A percentile compares a stretch with the other conserved stretches of the same genome.
These are phyloP conservation scores for Leucoagaricus sp. DNA, from an alignment of 1,284 basidiomycete species.

Conservation along the genomic window DNA sequence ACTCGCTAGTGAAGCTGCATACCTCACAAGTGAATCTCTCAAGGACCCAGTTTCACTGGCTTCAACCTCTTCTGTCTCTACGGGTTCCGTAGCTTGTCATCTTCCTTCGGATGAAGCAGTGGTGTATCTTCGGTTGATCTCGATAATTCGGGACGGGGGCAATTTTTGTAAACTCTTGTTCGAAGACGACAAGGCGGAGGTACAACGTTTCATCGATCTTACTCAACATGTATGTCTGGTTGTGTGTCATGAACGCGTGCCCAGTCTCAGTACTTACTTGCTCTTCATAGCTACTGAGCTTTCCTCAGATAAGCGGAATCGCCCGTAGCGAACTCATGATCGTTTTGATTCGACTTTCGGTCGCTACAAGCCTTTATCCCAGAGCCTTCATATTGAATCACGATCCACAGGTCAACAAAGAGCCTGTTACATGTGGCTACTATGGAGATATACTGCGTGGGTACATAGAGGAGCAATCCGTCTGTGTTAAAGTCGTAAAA, in stretches of 20 bases:
- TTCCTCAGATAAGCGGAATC: background rate
- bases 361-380: background rate
- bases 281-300: background rate
- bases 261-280: too few relatives aligned
- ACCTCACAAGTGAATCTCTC: background rate
- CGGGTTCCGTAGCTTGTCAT: background rate
- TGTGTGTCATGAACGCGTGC: too few relatives aligned
- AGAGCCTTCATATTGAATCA: constrained; percentile 1
- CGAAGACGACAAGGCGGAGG: background rate
- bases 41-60: too few relatives aligned
- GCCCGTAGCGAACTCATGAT: background rate
- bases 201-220: background rate
- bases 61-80: too few relatives aligned
- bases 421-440: constrained; percentile 17
- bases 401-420: constrained; percentile 1
- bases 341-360: constrained; percentile 10
- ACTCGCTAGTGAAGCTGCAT: background rate
- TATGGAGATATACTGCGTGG: constrained; percentile 26
- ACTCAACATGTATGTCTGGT: background rate
- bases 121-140: background rate
- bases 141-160: background rate
- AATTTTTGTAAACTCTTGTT: background rate
- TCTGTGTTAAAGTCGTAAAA: constrained; percentile 25
- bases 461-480: constrained; percentile 15
- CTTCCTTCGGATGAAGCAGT: background rate